These are phyloP conservation scores for Dentipellis fragilis DNA, from an alignment of 768 basidiomycete genomes.

Conservation along the genomic window DNA sequence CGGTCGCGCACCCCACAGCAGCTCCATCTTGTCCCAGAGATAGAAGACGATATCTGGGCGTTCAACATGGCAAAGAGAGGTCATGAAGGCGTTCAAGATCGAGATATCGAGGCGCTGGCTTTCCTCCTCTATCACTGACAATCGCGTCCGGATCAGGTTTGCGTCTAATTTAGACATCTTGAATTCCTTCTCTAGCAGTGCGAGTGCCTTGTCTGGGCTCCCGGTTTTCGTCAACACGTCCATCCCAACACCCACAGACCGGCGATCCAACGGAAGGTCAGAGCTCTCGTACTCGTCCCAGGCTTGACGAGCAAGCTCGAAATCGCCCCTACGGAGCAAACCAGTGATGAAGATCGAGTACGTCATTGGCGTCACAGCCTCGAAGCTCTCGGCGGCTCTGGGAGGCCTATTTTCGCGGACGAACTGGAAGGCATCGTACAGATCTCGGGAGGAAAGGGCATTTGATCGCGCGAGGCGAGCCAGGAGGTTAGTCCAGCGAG, in stretches of 20 bases:
- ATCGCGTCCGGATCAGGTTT: not conserved
- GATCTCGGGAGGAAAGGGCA: no score
- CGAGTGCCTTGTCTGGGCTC: conserved; percentile 38
- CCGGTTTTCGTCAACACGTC: conserved; percentile 35
- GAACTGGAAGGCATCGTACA: no score
- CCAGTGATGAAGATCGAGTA: conserved; percentile 48
- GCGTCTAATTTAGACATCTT: not conserved
- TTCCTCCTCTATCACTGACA: not conserved
- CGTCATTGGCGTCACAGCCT: conserved; percentile 31
- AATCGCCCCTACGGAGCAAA: conserved; percentile 33
- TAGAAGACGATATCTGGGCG: conserved; percentile 57
- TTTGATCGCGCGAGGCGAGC: no score
- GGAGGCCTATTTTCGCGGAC: conserved; percentile 15
- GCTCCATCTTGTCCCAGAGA: conserved; percentile 58
- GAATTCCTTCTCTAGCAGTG: conserved; percentile 33
- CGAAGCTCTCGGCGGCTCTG: conserved; percentile 19
- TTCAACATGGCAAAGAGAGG: conserved; percentile 34
- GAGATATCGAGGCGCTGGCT: not conserved
- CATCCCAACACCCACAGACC: conserved; percentile 40
- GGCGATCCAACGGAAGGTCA: conserved; percentile 29
- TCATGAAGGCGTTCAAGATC: conserved; percentile 29
- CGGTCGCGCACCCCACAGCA: conserved; percentile 47
- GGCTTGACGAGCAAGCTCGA: conserved; percentile 27
- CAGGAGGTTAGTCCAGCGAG: no score
- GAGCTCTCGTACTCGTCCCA: conserved; percentile 7